Percentiles rank a stretch among this genome's conserved stretches.
Evolutionary conservation across 495 filamentous ascomycete genomes (phyloP).

Genomic region (Penicillium riverlandense): DNA sequence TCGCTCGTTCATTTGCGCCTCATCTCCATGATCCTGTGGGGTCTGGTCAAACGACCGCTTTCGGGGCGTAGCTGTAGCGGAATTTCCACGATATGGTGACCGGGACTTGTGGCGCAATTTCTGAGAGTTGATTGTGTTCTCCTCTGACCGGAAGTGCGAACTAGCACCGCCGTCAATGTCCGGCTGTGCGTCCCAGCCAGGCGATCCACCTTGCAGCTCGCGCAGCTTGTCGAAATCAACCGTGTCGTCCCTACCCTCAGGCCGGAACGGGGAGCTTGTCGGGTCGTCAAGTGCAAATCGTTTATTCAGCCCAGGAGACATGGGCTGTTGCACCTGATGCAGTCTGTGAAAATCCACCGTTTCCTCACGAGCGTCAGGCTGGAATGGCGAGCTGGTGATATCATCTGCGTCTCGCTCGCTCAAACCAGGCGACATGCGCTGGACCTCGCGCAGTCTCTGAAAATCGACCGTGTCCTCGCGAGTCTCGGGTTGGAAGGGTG

Average conservation of each 20-base stretch:
- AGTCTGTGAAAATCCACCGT: conserved; percentile 24
- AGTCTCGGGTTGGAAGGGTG: conserved; percentile 30
- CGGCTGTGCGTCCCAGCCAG: conserved; percentile 11
- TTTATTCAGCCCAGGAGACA: conserved; percentile 9
- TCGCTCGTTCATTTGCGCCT: conserved; percentile 13
- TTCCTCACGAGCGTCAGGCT: conserved; percentile 24
- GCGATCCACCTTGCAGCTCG: conserved; percentile 13
- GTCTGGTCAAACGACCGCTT: conserved; percentile 36
- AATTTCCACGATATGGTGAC: not conserved
- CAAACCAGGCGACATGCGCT: not conserved
- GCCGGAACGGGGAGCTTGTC: conserved; percentile 30
- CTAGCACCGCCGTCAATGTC: conserved; percentile 10
- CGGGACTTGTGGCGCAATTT: not conserved
- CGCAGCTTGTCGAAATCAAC: conserved; percentile 21
- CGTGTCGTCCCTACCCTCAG: conserved; percentile 24
- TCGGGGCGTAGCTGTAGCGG: conserved; percentile 17
- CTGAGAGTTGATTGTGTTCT: not conserved
- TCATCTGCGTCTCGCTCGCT: conserved; percentile 1
- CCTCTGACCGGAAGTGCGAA: conserved; percentile 23
- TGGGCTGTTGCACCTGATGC: conserved; percentile 7
- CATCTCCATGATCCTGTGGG: conserved; percentile 20
- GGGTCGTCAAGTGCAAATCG: conserved; percentile 7
- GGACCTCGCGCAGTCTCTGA: conserved; percentile 16
- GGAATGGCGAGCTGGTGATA: conserved; percentile 33
- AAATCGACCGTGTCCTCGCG: conserved; percentile 36